Base-by-base conservation (phyloP, 75 land plant genomes). In the Pinus tabuliformis region DNA sequence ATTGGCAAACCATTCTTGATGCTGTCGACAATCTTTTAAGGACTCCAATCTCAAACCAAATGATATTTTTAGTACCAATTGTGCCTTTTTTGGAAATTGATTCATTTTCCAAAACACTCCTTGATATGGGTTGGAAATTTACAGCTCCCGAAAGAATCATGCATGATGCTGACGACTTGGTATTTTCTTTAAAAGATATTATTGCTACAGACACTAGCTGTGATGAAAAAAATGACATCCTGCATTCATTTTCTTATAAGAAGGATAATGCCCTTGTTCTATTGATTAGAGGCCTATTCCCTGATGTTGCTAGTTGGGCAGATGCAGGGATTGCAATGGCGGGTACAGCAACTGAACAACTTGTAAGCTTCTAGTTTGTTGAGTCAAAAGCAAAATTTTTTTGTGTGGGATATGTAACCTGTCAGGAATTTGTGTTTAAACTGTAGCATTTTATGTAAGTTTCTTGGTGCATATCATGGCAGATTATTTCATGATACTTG, bases 301-400 rank as follows among this genome's bases (percentile, higher is more conserved):
- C 58, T 21, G 83, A 81, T 72, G 79, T 77, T 14, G 79, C 75
- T 54, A 24, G 60, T 58, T 57, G 73, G 83, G 83, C 83, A 71
- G 75, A 79, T 28, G 81, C 81, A 18, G 83, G 80, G 33, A 79
- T 81, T 70, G 83, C 83, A 37, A 81, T 81, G 83, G 81, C 83
- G 17, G 83, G 83, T 6, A 81, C 83, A 57, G 83, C 83, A 12
- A 81, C 83, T 37, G 83, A 81, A 73, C 83, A 81, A 61, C 83
- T 81, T 57, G 83, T 81, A 70, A 52, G 83, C 71, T 39, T 77
- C 81, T 54, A 22, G 11, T 33, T 15, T 77, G 22, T 5, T 45
- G 49, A 60, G 30, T 62, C 61, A 9, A 49, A 58, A 24, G 21
- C 21, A 36, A 0, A 37, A 68, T 4, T 7, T 39, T 39, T 1